Percentiles rank a stretch among this genome's conserved stretches.
Conservation (phyloP, 169 alveolate genomes). For the Miamiensis avidus region DNA sequence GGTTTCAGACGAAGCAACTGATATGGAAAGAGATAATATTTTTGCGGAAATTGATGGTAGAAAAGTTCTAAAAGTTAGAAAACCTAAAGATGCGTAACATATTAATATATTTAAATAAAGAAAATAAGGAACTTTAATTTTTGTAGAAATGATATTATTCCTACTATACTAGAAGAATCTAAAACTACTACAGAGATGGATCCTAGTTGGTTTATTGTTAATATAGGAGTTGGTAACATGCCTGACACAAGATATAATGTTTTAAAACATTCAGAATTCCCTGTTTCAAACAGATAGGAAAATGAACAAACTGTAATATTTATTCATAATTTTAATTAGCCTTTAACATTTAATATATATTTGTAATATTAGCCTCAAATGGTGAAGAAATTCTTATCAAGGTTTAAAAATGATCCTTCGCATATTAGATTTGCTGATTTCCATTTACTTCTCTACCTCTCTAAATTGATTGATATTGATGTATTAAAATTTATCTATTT, state of each 20-base stretch:
- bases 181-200: conserved; percentile 80
- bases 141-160: conserved; percentile 72
- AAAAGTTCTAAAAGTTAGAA: conserved; percentile 75
- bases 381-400: conserved; percentile 47
- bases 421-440: conserved; percentile 86
- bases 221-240: conserved; percentile 86
- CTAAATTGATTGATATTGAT: conserved; percentile 91
- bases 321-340: neutral
- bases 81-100: conserved; percentile 49
- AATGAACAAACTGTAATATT: neutral
- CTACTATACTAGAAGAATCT: conserved; percentile 80
- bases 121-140: no score
- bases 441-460: conserved; percentile 86
- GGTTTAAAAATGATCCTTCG: conserved; percentile 50
- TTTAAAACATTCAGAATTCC: conserved; percentile 83
- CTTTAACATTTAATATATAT: neutral
- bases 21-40: conserved; percentile 80
- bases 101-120: neutral
- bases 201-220: conserved; percentile 87
- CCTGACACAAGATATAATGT: conserved; percentile 61
- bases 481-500: conserved; percentile 28
- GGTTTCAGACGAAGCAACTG: conserved; percentile 87
- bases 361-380: conserved; percentile 28
- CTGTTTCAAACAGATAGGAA: conserved; percentile 63
- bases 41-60: conserved; percentile 75